Base-by-base conservation (phyloP, 2,329 filamentous ascomycete species). In the Aspergillus pseudotamarii region DNA sequence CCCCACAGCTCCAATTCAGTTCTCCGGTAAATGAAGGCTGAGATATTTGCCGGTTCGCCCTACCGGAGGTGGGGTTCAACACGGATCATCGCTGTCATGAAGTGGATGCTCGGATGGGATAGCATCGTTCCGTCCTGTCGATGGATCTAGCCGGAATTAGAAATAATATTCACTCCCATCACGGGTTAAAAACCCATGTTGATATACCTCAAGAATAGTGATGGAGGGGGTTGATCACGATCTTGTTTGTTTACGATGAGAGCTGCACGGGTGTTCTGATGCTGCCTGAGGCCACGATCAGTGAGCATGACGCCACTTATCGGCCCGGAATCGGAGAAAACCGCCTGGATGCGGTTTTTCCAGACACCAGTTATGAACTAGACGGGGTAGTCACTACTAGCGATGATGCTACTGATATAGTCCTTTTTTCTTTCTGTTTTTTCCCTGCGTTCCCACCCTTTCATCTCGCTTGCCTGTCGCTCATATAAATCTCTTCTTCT, bases 401-500 rank as follows among this genome's bases (percentile, higher is more conserved):
- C 6, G 19, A 53, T 59, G n/a, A 51, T 53, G 57, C 34, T 51
- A 55, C 45, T 28, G 46, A 53, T 34, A 14, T 50, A 50, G 45
- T 23, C 28, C 32, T 30, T 26, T 32, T 36, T 53, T 54, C n/a
- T n/a, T n/a, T n/a, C n/a, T n/a, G n/a, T n/a, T 53, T 36, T 54
- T 34, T 6, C 23, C 11, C 10, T 30, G 26, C 26, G 21, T 16
- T 26, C 21, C 6, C 32, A 34, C 32, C 34, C 41, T 23, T 38
- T 53, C 21, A 26, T 50, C 58, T 26, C 12, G 30, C 30, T 57
- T 30, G 16, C 21, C 51, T 46, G 14, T 58, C 38, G 14, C 32
- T 58, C 16, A n/a, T 51, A 32, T 51, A n/a, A 30, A 51, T 34
- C 32, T 54, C 23, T 28, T 14, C 41, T 41, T 57, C 21, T 36